These are phyloP conservation scores for Amylostereum areolatum DNA, from an alignment of 1,284 basidiomycete species.

Conservation along the genomic window DNA sequence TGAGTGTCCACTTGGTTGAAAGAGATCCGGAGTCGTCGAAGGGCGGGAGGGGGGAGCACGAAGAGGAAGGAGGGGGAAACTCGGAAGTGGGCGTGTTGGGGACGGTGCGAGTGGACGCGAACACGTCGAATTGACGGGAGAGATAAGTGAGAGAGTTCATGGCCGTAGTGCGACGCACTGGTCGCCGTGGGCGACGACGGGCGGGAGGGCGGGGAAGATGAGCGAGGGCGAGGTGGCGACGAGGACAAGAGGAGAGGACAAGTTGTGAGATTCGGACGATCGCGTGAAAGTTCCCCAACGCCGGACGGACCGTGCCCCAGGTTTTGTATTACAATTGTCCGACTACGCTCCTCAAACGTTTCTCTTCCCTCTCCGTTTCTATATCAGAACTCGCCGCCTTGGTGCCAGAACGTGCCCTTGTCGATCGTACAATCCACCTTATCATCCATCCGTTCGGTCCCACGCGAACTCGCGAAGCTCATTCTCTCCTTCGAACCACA, in stretches of 20 bases:
- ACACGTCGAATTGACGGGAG: slow-evolving; percentile 63
- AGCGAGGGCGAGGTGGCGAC: not conserved
- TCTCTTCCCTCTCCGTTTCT: no score
- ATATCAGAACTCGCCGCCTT: no score
- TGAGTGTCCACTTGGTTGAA: slow-evolving; percentile 12
- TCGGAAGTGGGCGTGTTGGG: slow-evolving; percentile 13
- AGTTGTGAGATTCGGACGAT: not conserved
- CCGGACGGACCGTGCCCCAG: not conserved
- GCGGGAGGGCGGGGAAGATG: not conserved
- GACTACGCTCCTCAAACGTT: no score
- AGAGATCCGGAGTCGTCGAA: not conserved
- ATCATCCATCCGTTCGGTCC: no score
- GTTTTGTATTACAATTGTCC: no score
- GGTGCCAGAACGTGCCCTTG: no score
- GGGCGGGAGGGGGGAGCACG: not conserved
- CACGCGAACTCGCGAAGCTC: no score
- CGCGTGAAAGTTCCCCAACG: not conserved
- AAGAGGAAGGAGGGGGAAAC: not conserved
- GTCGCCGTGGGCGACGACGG: slow-evolving; percentile 8
- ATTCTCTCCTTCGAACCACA: no score
- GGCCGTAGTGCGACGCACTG: slow-evolving; percentile 2
- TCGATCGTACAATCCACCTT: no score
- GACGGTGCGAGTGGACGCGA: slow-evolving; percentile 38
- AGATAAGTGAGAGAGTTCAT: slow-evolving; percentile 72
- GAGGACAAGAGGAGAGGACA: not conserved